Evolutionary conservation across 2,329 filamentous ascomycete species (phyloP).

Genomic region (Scopulariopsis brevicaulis): DNA sequence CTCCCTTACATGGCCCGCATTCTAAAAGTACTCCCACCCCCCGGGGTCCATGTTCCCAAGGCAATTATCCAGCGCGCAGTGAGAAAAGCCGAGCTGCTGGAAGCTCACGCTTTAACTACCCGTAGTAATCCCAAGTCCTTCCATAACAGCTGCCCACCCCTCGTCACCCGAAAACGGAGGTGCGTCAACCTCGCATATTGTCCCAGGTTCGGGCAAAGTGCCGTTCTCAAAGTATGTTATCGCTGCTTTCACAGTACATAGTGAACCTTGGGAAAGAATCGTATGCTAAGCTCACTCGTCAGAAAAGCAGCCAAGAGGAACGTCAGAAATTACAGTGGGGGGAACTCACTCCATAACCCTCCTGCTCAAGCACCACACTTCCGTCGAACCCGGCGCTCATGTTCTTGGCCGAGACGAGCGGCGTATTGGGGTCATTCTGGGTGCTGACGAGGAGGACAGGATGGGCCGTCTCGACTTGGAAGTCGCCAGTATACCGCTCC

Average conservation of each 20-base stretch:
- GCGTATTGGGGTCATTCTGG: conserved; percentile 37
- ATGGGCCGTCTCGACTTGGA: conserved; percentile 19
- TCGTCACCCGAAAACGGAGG: conserved; percentile 5
- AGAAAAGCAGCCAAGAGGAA: background rate
- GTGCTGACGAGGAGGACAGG: conserved; percentile 20
- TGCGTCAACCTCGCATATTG: conserved; percentile 16
- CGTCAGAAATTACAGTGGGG: no score
- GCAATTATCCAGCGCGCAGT: no score
- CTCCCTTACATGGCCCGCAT: no score
- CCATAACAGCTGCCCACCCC: background rate
- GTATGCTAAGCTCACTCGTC: conserved; percentile 9
- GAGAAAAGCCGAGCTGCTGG: no score
- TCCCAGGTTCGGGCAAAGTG: conserved; percentile 18
- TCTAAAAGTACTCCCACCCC: no score
- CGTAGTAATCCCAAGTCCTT: background rate
- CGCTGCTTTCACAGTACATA: conserved; percentile 16
- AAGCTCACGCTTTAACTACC: background rate
- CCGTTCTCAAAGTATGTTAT: conserved; percentile 21
- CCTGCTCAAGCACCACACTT: conserved; percentile 22
- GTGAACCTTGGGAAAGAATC: conserved; percentile 15
- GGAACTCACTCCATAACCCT: conserved; percentile 24
- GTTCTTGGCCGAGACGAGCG: conserved; percentile 25
- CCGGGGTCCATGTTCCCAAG: no score
- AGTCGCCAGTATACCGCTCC: conserved; percentile 6
- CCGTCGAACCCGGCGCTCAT: conserved; percentile 21